phyloP scores from a whole-genome alignment of 2,329 filamentous ascomycete genomes.

The Mollisiaceae sp. region DNA sequence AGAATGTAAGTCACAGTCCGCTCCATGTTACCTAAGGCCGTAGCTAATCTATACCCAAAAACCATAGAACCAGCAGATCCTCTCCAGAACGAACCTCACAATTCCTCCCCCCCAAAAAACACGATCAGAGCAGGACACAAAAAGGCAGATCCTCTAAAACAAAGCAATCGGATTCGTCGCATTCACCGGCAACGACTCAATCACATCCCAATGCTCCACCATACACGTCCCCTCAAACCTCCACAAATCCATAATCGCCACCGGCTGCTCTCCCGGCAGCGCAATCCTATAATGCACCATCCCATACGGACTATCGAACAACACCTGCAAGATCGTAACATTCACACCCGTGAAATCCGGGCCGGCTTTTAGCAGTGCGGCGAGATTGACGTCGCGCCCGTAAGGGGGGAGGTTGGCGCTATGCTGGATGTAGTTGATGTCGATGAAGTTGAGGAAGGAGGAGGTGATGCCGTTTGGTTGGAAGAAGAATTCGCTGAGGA shows the following conservation, averaged over 20 bases:
- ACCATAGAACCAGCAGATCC: too few species aligned
- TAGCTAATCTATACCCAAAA: neutral
- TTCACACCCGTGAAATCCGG: neutral
- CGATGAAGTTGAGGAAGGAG: constrained; percentile 25
- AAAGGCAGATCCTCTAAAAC: constrained; percentile 20
- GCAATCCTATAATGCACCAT: constrained; percentile 26
- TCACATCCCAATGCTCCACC: constrained; percentile 36
- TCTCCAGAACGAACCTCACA: too few species aligned
- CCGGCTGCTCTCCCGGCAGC: constrained; percentile 3
- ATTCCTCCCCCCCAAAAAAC: too few species aligned
- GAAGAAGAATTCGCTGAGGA: constrained; percentile 29
- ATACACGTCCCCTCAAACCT: constrained; percentile 33
- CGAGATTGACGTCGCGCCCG: constrained; percentile 23
- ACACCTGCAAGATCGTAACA: constrained; percentile 14
- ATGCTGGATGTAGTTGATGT: constrained; percentile 32
- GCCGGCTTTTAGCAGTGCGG: constrained; percentile 16
- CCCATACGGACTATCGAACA: constrained; percentile 26
- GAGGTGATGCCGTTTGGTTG: constrained; percentile 27
- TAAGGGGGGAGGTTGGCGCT: constrained; percentile 26
- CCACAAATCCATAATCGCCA: constrained; percentile 31
- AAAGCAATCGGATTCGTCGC: constrained; percentile 32
- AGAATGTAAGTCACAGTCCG: too few species aligned
- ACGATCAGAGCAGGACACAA: neutral
- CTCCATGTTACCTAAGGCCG: neutral
- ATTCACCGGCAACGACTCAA: constrained; percentile 27